Percentiles rank a stretch among this genome's conserved stretches.
These are phyloP conservation scores for Capsicum rhomboideum DNA, from an alignment of 257 asterid genomes.

Conservation along the genomic window DNA sequence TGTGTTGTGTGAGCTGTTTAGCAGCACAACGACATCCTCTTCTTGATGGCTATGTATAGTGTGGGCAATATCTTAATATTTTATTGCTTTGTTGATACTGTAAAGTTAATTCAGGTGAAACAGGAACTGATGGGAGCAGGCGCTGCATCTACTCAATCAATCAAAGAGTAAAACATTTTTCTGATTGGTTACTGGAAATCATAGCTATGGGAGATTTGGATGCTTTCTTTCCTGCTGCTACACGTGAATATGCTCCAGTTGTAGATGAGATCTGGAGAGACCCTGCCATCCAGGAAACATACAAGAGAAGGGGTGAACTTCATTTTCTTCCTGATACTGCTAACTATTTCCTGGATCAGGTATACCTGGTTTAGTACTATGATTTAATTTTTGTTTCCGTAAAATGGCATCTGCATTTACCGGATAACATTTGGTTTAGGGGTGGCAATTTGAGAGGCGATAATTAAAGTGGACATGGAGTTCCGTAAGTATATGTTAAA, in stretches of 20 bases:
- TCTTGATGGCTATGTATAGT: background rate
- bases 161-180: slow-evolving; percentile 32
- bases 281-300: slow-evolving; percentile 68
- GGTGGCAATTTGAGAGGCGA: background rate
- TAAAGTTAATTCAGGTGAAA: slow-evolving; percentile 19
- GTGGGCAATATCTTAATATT: background rate
- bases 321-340: slow-evolving; percentile 46
- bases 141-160: slow-evolving; percentile 38
- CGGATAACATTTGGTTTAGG: background rate
- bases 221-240: slow-evolving; percentile 38
- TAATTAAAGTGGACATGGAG: background rate
- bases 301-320: slow-evolving; percentile 51
- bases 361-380: slow-evolving; percentile 3
- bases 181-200: slow-evolving; percentile 49
- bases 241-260: slow-evolving; percentile 48
- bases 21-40: background rate
- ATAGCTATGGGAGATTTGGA: slow-evolving; percentile 42
- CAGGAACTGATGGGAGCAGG: slow-evolving; percentile 18
- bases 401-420: background rate
- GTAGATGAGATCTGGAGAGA: slow-evolving; percentile 61
- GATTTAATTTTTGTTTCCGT: background rate
- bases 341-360: slow-evolving; percentile 61
- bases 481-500: background rate
- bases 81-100: background rate
- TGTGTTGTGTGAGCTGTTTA: background rate